phyloP scores from a whole-genome alignment of 495 filamentous ascomycete genomes.

The Tuber calosporum region DNA sequence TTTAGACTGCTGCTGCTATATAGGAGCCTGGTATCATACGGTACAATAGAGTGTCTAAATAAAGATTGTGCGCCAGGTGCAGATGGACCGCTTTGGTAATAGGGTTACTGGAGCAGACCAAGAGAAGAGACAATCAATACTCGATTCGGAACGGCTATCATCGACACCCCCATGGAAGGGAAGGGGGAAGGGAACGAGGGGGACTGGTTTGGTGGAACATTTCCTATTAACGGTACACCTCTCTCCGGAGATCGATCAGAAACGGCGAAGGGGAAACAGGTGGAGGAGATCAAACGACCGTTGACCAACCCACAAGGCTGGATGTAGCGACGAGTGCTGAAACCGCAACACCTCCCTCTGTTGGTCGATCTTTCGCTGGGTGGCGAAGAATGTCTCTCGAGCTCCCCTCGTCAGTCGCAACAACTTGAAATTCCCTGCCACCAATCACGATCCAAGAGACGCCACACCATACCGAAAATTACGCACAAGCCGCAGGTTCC shows the following conservation, averaged over 20 bases:
- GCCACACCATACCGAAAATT: not conserved
- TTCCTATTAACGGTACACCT: not conserved
- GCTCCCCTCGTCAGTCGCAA: not conserved
- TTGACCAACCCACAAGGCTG: not conserved
- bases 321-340: not conserved
- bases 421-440: not conserved
- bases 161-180: not conserved
- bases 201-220: not conserved
- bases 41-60: not conserved
- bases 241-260: not conserved
- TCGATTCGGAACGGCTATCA: not conserved
- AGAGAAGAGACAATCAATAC: not conserved
- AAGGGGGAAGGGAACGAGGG: not conserved
- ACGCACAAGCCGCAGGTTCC: not conserved
- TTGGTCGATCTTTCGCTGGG: not conserved
- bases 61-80: not conserved
- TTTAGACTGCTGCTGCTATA: no score
- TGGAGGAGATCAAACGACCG: not conserved
- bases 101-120: no score
- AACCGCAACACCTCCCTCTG: not conserved
- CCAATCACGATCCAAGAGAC: not conserved
- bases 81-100: not conserved
- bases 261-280: not conserved
- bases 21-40: no score
- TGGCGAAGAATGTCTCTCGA: not conserved